These are phyloP conservation scores for Camellia oleifera DNA, from an alignment of 179 eudicot genomes.

Conservation along the genomic window DNA sequence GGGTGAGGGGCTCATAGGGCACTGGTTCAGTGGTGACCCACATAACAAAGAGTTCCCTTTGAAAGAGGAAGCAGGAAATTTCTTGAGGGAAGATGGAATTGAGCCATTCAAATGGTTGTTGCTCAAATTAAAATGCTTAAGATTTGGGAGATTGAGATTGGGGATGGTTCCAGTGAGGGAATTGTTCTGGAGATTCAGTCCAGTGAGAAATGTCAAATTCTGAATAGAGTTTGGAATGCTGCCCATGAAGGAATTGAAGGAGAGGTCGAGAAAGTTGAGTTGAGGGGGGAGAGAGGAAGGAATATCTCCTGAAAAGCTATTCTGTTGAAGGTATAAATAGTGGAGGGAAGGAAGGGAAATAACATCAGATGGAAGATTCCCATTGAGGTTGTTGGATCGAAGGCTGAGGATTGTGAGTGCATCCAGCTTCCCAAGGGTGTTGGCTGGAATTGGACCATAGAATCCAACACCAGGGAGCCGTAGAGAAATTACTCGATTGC, in stretches of 20 bases:
- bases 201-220: conserved; percentile 49
- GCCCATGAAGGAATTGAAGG: conserved; percentile 73
- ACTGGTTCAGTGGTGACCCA: conserved; percentile 60
- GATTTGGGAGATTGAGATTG: conserved; percentile 33
- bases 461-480: conserved; percentile 86
- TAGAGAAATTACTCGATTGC: conserved; percentile 49
- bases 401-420: conserved; percentile 65
- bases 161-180: conserved; percentile 67
- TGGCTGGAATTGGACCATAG: conserved; percentile 59
- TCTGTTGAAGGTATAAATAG: conserved; percentile 55
- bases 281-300: conserved; percentile 62
- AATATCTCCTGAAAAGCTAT: conserved; percentile 69
- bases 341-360: conserved; percentile 72
- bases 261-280: conserved; percentile 56
- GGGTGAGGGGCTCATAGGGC: conserved; percentile 51
- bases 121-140: conserved; percentile 56
- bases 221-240: conserved; percentile 53
- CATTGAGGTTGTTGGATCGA: conserved; percentile 60
- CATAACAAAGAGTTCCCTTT: conserved; percentile 62
- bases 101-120: conserved; percentile 77
- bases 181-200: conserved; percentile 63
- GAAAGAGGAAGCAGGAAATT: conserved; percentile 67
- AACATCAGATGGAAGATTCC: conserved; percentile 67
- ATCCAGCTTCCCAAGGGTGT: conserved; percentile 59
- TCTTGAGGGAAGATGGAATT: conserved; percentile 54